Evolutionary conservation across 306 rosid genomes (phyloP), one percentile per base, ranked within the genome.

Genomic region (Neltuma alba): DNA sequence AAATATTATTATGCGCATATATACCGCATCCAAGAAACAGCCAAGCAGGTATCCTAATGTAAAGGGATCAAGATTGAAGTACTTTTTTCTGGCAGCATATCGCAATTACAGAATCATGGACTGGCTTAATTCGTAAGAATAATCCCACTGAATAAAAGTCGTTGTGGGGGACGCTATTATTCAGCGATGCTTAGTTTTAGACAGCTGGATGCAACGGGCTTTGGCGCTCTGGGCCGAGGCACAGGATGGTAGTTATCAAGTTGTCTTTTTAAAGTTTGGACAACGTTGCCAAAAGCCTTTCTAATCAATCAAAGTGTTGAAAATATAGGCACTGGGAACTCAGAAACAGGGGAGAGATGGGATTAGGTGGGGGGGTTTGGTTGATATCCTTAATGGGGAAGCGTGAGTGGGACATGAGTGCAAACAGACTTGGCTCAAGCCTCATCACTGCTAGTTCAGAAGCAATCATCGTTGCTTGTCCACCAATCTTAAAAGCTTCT

Each of bases 161-260:
- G 3, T 47, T 47, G 16, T 15, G 25, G 20, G 58, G n/a, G 27
- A 50, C 25, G 25, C 25, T 20, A 1, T 47, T 2, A 4, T 47
- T 16, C 21, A 47, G 5, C 12, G 3, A 6, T 20, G 13, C 57
- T 18, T 18, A 54, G 60, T 21, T 54, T n/a, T 5, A 42, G 62
- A 60, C 82, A 79, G 77, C 77, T 70, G 82, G 76, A 58, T 21
- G 62, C 82, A 79, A 33, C 38, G 38, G 25, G 58, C 11, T 20
- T n/a, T n/a, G n/a, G n/a, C n/a, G n/a, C n/a, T n/a, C n/a, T n/a
- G n/a, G n/a, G n/a, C n/a, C n/a, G 4, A 33, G 36, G 36, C 8
- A 5, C 8, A 6, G 40, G 6, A 37, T 37, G 40, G 40, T 5
- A 37, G 6, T 37, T 4, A 37, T 37, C 8, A 5, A 4, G 8